phyloP scores from a whole-genome alignment of 2,329 filamentous ascomycete genomes.

The Sporothrix globosa region DNA sequence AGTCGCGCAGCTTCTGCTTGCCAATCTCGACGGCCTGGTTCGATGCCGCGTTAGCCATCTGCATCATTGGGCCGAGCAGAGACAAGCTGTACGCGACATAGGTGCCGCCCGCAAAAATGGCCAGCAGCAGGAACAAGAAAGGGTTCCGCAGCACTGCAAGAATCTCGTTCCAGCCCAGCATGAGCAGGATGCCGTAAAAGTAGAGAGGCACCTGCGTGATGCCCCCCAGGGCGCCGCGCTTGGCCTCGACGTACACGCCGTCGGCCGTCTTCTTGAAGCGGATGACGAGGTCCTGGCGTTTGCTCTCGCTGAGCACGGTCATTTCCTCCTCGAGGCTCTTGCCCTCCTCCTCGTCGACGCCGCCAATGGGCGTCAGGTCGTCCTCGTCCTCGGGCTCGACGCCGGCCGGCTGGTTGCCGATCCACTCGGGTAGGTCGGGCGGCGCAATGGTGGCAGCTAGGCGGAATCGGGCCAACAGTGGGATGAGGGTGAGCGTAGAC shows the following conservation, averaged over 20 bases:
- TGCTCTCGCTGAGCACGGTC: conserved; percentile 87
- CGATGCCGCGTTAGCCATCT: conserved; percentile 89
- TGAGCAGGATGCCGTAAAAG: conserved; percentile 87
- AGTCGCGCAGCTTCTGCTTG: conserved; percentile 87
- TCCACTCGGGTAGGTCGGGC: conserved; percentile 82
- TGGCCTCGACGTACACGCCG: conserved; percentile 96
- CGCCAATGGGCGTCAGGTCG: conserved; percentile 84
- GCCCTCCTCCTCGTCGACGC: conserved; percentile 90
- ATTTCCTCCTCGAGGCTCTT: conserved; percentile 96
- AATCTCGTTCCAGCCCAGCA: conserved; percentile 98
- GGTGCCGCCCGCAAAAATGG: conserved; percentile 73
- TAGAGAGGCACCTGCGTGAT: conserved; percentile 93
- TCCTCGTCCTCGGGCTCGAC: conserved; percentile 85
- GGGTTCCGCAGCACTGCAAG: conserved; percentile 59
- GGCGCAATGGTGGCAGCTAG: conserved; percentile 72
- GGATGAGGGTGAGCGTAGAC: conserved; percentile 87
- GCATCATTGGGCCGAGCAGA: conserved; percentile 91
- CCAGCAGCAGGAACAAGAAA: conserved; percentile 65
- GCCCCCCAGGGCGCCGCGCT: conserved; percentile 92
- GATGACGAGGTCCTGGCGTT: conserved; percentile 87
- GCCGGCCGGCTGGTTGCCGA: conserved; percentile 75
- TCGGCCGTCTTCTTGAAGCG: conserved; percentile 99
- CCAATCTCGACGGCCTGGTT: conserved; percentile 86
- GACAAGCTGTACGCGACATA: conserved; percentile 95
- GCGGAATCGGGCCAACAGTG: conserved; percentile 82